A percentile compares a stretch with the other conserved stretches of the same genome.
Evolutionary conservation across 2,329 filamentous ascomycete species (phyloP).

Genomic region (Hypoxylon sp.): DNA sequence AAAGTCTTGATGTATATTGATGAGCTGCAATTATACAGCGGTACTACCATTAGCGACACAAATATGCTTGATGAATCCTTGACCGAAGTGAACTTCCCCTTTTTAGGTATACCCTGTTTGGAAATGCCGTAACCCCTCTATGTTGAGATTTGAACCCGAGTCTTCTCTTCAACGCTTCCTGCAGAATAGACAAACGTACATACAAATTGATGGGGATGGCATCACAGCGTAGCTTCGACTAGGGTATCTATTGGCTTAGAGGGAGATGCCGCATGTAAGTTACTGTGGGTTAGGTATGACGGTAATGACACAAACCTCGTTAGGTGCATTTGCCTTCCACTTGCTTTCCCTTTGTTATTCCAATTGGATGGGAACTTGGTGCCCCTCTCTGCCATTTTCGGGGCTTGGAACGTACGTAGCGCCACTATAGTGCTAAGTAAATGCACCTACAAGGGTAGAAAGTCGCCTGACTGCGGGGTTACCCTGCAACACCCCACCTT

Average conservation of each 20-base stretch:
- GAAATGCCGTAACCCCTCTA: constrained; percentile 1
- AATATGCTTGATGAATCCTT: neutral
- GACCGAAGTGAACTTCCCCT: neutral
- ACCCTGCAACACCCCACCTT: constrained; percentile 40
- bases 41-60: constrained; percentile 2
- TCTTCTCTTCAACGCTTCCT: constrained; percentile 12
- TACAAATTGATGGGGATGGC: neutral
- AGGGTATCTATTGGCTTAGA: constrained; percentile 11
- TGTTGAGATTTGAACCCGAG: neutral
- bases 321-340: constrained; percentile 4
- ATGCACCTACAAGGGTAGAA: constrained; percentile 24
- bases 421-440: constrained; percentile 8
- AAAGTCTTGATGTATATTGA: constrained; percentile 8
- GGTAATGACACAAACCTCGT: constrained; percentile 5
- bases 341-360: constrained; percentile 6
- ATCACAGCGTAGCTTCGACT: constrained; percentile 4
- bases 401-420: constrained; percentile 4
- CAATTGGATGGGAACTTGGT: constrained; percentile 17
- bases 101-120: constrained; percentile 5
- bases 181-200: constrained; percentile 14
- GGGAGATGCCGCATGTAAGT: neutral
- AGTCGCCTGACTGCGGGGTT: constrained; percentile 42
- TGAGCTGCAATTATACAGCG: neutral
- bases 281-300: constrained; percentile 22
- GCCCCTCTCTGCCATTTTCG: neutral